Evolutionary conservation across 2,329 filamentous ascomycete genomes (phyloP), one percentile per base, ranked within the genome.

Genomic region (Lasiodiplodia gonubiensis): DNA sequence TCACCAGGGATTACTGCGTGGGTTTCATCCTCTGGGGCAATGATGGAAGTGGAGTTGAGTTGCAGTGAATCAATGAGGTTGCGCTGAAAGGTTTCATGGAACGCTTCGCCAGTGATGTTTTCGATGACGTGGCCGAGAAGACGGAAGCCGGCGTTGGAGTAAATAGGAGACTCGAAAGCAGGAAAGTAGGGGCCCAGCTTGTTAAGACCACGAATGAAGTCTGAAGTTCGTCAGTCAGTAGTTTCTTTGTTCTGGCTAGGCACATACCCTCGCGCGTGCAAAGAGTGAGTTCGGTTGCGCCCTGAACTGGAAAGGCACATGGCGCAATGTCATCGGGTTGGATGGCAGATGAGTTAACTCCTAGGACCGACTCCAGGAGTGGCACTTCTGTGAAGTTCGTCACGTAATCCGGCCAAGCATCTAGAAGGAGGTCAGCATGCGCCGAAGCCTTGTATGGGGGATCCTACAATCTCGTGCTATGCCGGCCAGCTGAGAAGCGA

Each of bases 31-130:
- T 70, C n/a, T 70, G 68, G 10, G 75, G 75, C 35, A 71, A 72
- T 79, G 1, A 80, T 80, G 18, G 72, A 71, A 12, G 76, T 80
- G 18, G 72, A 71, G 14, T 76, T 80, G 23, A 85, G 70, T 1
- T 75, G 74, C 5, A 84, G 73, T 2, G 81, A 79, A 27, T 76
- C 70, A 21, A 82, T 72, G 8, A 84, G 65, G 3, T 75, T 72
- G 2, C 78, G 70, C n/a, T 78, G 64, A 1, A 84, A 67, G 0
- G 81, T 69, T 0, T 77, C 71, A 18, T 73, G 69, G 51, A 78
- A 82, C 0, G 73, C 69, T 49, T 78, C 75, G 3, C 77, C 76
- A 0, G 78, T 79, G 6, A 84, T 79, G 4, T 73, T 77, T 71
- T 78, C 82, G 51, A 78, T 73, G 37, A 74, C 80, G 73, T 76